Percentiles rank a stretch among this genome's conserved stretches.
phyloP scores from a whole-genome alignment of 345 rosid species.

The Arabidopsis suecica region DNA sequence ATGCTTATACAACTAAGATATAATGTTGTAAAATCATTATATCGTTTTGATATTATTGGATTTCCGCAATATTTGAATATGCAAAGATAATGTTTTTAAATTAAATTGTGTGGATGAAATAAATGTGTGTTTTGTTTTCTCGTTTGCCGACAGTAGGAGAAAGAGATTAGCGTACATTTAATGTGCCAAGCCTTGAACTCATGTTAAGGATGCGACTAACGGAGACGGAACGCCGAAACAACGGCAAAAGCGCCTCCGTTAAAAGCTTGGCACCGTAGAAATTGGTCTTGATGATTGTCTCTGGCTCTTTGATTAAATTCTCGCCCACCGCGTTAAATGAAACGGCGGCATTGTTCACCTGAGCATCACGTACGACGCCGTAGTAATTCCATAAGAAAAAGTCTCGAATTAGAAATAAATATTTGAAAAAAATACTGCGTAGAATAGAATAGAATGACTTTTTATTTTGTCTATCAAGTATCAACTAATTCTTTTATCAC shows the following conservation, averaged over 20 bases:
- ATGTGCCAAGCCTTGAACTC: constrained; percentile 79
- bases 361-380: not conserved
- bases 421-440: not conserved
- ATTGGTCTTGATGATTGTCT: constrained; percentile 71
- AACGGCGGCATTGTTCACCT: constrained; percentile 89
- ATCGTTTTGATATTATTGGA: not conserved
- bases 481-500: not conserved
- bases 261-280: constrained; percentile 71
- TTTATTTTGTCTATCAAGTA: not conserved
- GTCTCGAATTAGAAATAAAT: not conserved
- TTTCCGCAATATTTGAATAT: not conserved
- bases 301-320: constrained; percentile 73
- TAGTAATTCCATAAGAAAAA: not conserved
- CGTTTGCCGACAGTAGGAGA: not conserved
- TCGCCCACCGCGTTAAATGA: constrained; percentile 69
- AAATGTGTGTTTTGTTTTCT: not conserved
- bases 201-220: constrained; percentile 69
- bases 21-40: not conserved
- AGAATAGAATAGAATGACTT: not conserved
- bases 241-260: constrained; percentile 68
- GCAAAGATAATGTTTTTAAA: not conserved
- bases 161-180: constrained; percentile 54
- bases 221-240: constrained; percentile 61
- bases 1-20: not conserved
- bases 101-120: not conserved